These are phyloP conservation scores for Cladosporium sp. DNA, from an alignment of 2,329 filamentous ascomycete species.

Conservation along the genomic window DNA sequence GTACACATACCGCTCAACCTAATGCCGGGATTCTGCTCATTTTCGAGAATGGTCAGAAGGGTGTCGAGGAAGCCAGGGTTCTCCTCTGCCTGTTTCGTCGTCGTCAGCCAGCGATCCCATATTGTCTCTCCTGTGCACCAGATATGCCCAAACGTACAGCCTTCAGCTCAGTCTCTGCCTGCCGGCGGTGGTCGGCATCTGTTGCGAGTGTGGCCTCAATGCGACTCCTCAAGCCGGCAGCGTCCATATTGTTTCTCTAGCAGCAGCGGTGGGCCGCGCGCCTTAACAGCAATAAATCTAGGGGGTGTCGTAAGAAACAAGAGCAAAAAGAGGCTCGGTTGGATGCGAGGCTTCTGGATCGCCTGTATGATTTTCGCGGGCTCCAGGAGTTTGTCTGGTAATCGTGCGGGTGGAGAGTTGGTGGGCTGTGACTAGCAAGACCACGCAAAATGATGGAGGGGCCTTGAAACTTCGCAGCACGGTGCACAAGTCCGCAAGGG, in stretches of 20 bases:
- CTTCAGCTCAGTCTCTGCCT: slow-evolving; percentile 77
- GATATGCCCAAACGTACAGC: slow-evolving; percentile 54
- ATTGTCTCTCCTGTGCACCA: neutral
- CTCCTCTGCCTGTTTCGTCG: slow-evolving; percentile 69
- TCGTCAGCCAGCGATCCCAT: slow-evolving; percentile 12
- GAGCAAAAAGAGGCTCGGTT: neutral
- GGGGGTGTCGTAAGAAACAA: neutral
- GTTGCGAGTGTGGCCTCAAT: slow-evolving; percentile 71
- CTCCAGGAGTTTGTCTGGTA: neutral
- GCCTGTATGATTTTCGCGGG: neutral
- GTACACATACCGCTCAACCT: slow-evolving; percentile 75
- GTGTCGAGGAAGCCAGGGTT: slow-evolving; percentile 86
- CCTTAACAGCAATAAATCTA: neutral
- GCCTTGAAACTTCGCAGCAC: slow-evolving; percentile 3
- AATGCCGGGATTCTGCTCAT: slow-evolving; percentile 78
- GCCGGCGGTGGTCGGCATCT: slow-evolving; percentile 69
- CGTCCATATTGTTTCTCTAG: slow-evolving; percentile 57
- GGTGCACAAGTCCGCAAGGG: neutral
- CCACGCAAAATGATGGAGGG: neutral
- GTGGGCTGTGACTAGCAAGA: slow-evolving; percentile 2
- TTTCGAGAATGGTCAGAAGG: slow-evolving; percentile 83
- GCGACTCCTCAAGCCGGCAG: slow-evolving; percentile 68
- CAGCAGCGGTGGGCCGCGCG: slow-evolving; percentile 4
- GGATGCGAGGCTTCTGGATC: neutral
- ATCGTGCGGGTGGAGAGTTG: neutral